A percentile compares a stretch with the other conserved stretches of the same genome.
These are phyloP conservation scores for Dorcoceras hygrometricum DNA, from an alignment of 257 asterid species.

Conservation along the genomic window DNA sequence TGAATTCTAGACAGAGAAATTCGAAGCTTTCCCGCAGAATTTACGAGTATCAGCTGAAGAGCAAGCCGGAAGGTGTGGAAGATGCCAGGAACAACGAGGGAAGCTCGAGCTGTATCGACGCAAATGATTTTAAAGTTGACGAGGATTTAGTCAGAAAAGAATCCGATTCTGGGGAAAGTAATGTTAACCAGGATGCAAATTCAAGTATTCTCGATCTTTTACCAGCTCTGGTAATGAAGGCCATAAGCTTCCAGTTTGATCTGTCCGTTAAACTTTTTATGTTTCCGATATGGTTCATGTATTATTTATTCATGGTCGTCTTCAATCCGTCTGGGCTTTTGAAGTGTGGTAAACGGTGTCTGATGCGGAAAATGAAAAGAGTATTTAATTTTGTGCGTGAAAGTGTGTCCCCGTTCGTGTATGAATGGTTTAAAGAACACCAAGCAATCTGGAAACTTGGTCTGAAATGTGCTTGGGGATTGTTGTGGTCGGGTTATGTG, in stretches of 20 bases:
- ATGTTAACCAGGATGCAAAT: constrained; percentile 24
- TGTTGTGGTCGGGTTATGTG: constrained; percentile 81
- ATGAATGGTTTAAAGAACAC: constrained; percentile 61
- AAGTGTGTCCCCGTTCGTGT: constrained; percentile 29
- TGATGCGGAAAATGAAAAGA: constrained; percentile 28
- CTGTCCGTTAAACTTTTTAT: constrained; percentile 37
- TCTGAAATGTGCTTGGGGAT: constrained; percentile 81
- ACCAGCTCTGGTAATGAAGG: constrained; percentile 50
- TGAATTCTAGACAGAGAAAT: constrained; percentile 26
- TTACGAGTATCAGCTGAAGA: constrained; percentile 27
- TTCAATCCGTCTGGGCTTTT: constrained; percentile 62
- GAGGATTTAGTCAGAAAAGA: constrained; percentile 31
- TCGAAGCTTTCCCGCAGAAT: constrained; percentile 26
- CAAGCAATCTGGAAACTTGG: constrained; percentile 60
- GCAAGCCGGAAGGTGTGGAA: constrained; percentile 26
- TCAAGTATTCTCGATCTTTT: constrained; percentile 38
- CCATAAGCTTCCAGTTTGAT: constrained; percentile 51
- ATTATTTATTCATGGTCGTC: constrained; percentile 54
- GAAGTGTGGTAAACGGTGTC: constrained; percentile 34
- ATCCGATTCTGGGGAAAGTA: constrained; percentile 34
- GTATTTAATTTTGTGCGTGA: constrained; percentile 36
- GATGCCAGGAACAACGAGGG: constrained; percentile 26
- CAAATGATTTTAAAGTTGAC: constrained; percentile 7
- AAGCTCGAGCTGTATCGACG: constrained; percentile 34
- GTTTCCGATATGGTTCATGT: constrained; percentile 47